These are phyloP conservation scores for Leptographium galeiforme DNA, from an alignment of 2,329 filamentous ascomycete species.

Conservation along the genomic window DNA sequence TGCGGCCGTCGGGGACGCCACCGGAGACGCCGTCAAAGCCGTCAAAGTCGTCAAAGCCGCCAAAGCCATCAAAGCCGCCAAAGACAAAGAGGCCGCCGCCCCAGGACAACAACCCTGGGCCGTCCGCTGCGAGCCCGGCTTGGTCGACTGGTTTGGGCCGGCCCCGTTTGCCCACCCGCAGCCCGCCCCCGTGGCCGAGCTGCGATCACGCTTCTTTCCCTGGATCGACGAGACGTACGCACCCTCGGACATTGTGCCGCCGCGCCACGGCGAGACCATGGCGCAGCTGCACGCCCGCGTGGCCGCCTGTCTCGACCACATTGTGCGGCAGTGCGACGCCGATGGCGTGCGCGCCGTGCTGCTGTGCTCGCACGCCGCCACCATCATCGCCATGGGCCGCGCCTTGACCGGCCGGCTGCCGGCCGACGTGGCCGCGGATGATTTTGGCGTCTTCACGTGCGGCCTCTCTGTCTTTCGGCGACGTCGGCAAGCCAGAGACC, in stretches of 20 bases:
- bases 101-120: constrained; percentile 13
- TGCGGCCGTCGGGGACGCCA: neutral
- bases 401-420: constrained; percentile 70
- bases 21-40: no score
- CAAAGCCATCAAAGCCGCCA: no score
- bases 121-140: constrained; percentile 42
- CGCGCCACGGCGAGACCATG: constrained; percentile 64
- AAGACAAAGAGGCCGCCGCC: neutral
- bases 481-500: constrained; percentile 7
- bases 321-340: constrained; percentile 62
- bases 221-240: constrained; percentile 40
- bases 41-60: no score
- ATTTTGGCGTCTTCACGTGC: constrained; percentile 78
- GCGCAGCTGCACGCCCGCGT: constrained; percentile 67
- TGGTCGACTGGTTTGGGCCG: constrained; percentile 83
- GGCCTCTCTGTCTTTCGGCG: constrained; percentile 54
- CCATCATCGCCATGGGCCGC: constrained; percentile 74
- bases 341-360: constrained; percentile 57
- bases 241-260: constrained; percentile 50
- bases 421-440: constrained; percentile 54
- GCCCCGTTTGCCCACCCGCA: constrained; percentile 76
- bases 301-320: constrained; percentile 51
- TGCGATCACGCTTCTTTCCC: constrained; percentile 56
- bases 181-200: constrained; percentile 49
- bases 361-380: constrained; percentile 81